Evolutionary conservation across 1,139 yeast species (phyloP), one percentile per base, ranked within the genome.

Genomic region (Debaryomyces udenii): DNA sequence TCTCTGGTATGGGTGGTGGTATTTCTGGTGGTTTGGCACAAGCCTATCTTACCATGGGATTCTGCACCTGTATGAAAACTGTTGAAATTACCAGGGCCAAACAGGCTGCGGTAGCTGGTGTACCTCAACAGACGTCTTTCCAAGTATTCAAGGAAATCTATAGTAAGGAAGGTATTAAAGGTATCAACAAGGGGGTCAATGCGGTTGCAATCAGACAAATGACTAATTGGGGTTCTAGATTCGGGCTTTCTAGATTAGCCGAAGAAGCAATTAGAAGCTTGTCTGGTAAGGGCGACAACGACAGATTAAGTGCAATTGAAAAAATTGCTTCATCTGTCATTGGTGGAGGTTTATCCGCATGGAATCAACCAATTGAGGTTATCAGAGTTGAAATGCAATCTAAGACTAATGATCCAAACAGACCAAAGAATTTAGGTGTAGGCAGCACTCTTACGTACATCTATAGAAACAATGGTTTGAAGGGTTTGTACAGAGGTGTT

Each of bases 291-390:
- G 65, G 70, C 18, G 76, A 78, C 35, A 75, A 75, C 44, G 83
- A 83, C 39, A 81, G 80, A 55, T 77, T 93, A 52, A 69, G 72
- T 47, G 87, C 95, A 1, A 57, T 70, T 30, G 98, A 93, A 64
- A 91, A 91, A 68, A 84, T 93, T 45, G 71, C 78, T 16, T 88
- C 96, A n/a, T 82, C 94, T 14, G 89, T 87, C 7, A 67, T 93
- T 49, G 99, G 98, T 78, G 99, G 99, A 70, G 97, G 96, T 50
- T 78, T 94, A 50, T 83, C 95, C 48, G 96, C 98, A 15, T 93
- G 99, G 98, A 93, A 93, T 68, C 99, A 93, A 69, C 99, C 99
- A 31, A 90, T 93, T 57, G 99, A 93, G 70, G 98, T 93, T 45
- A 86, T 90, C 51, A 82, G 99, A 67, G 96, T 93, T 24, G 99